These are phyloP conservation scores for Melanomma pulvis-pyrius DNA, from an alignment of 495 filamentous ascomycete genomes.

Conservation along the genomic window DNA sequence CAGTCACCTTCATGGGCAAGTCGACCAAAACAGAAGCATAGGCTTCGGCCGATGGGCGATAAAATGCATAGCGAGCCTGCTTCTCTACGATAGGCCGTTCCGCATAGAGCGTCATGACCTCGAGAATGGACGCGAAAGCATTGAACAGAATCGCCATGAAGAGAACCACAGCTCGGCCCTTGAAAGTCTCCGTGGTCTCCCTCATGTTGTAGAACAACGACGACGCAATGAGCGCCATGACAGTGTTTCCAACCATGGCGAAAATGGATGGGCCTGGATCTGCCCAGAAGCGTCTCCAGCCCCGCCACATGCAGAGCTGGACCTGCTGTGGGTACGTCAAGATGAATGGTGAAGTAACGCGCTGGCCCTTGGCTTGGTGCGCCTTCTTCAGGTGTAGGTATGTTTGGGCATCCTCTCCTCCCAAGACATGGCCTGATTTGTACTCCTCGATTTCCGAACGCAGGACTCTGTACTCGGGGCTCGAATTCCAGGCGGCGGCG, in stretches of 20 bases:
- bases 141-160: constrained; percentile 90
- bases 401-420: too few relatives aligned
- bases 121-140: constrained; percentile 75
- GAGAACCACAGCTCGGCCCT: constrained; percentile 75
- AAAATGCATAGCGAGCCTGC: constrained; percentile 85
- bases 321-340: constrained; percentile 73
- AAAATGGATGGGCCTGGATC: constrained; percentile 73
- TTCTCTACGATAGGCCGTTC: constrained; percentile 94
- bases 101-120: constrained; percentile 83
- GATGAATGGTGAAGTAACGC: constrained; percentile 72
- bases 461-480: too few relatives aligned
- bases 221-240: constrained; percentile 78
- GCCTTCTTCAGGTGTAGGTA: too few relatives aligned
- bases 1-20: constrained; percentile 64
- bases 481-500: too few relatives aligned
- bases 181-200: constrained; percentile 71
- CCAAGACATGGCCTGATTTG: too few relatives aligned
- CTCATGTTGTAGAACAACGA: constrained; percentile 80
- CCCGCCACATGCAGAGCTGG: constrained; percentile 72
- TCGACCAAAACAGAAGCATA: constrained; percentile 82
- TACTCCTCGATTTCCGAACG: too few relatives aligned
- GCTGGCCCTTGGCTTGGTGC: constrained; percentile 67
- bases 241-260: constrained; percentile 71
- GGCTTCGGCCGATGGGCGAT: constrained; percentile 87
- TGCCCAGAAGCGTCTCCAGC: constrained; percentile 67